These are phyloP conservation scores for Tulasnella calospora DNA, from an alignment of 768 basidiomycete species.

Conservation along the genomic window DNA sequence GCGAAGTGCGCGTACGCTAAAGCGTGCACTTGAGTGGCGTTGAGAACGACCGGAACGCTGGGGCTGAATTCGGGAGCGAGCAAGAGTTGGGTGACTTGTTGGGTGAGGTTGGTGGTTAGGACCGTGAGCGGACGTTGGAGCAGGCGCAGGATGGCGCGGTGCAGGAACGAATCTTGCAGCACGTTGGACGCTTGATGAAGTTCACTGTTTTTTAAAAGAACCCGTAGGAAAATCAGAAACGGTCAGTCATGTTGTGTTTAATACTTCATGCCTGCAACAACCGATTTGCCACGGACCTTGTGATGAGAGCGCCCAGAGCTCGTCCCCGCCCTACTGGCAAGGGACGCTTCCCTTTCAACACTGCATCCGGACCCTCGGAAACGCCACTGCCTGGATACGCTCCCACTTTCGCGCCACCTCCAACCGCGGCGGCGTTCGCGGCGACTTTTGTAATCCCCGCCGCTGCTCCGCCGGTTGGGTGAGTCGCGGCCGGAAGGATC, in stretches of 20 bases:
- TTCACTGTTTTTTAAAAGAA: conserved; percentile 49
- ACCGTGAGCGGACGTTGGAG: conserved; percentile 75
- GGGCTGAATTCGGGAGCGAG: conserved; percentile 59
- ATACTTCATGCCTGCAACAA: no score
- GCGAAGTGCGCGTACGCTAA: conserved; percentile 64
- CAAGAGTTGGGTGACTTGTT: conserved; percentile 59
- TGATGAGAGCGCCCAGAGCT: conserved; percentile 61
- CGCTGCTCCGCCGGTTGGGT: background rate
- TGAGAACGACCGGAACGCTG: conserved; percentile 48
- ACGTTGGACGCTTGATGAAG: conserved; percentile 50
- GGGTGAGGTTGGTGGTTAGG: conserved; percentile 62
- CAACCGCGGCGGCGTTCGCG: background rate
- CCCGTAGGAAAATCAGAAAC: background rate
- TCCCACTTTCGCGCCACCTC: background rate
- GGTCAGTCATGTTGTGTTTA: no score
- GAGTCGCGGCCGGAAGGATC: conserved; percentile 55
- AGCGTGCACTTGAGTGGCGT: conserved; percentile 66
- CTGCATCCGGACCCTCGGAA: conserved; percentile 46
- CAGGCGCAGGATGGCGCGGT: conserved; percentile 64
- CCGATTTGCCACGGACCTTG: conserved; percentile 50
- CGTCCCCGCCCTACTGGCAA: conserved; percentile 70
- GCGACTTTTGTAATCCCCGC: background rate
- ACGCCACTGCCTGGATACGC: background rate
- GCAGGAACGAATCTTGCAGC: conserved; percentile 54
- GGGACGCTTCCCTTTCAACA: conserved; percentile 59